Base-by-base conservation (phyloP, 148 eudicot genomes). In the Vaccinium vitisidaea region DNA sequence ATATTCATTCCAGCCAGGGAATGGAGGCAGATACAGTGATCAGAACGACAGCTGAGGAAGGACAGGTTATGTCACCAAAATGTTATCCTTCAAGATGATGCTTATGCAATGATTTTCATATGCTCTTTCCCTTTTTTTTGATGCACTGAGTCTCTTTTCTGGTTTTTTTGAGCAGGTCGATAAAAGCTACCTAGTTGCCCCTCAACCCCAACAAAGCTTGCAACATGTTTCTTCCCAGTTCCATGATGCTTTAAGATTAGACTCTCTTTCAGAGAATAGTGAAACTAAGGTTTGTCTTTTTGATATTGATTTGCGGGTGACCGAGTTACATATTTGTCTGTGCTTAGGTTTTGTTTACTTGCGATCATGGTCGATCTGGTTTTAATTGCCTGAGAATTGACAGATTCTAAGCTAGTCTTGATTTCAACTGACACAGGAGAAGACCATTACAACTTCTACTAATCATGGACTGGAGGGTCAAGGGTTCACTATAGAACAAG, bases 171-270 rank as follows among this genome's bases (percentile, higher is more conserved):
- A 91, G 70, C 83, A 92, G 50, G 84, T 86, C 27, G 94, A 87
- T 78, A 90, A 91, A 86, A 87, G 85, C 65, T 87, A 88, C 77
- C 84, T 85, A 59, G 84, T 69, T 16, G 89, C 84, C 80, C n/a
- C 91, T 25, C 92, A 91, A 59, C 56, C 90, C 71, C 98, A 91
- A 76, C 92, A 91, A 83, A 91, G 80, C 88, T 88, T 93, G 93
- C 96, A 92, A 46, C 94, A 91, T 63, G 86, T 95, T 56, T 93
- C 98, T 83, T 92, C 97, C 80, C 98, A 94, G 81, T 95, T 97
- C 79, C 96, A 85, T 79, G 90, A 90, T 79, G 94, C 93, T 61
- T 83, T 95, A 82, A 91, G 88, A 82, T 58, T 94, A 87, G 90
- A 89, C 19, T 83, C 93, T 84, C 83, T 80, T 27, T 84, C 88